phyloP scores from a whole-genome alignment of 179 eudicot species.

The Beta lomatogona region DNA sequence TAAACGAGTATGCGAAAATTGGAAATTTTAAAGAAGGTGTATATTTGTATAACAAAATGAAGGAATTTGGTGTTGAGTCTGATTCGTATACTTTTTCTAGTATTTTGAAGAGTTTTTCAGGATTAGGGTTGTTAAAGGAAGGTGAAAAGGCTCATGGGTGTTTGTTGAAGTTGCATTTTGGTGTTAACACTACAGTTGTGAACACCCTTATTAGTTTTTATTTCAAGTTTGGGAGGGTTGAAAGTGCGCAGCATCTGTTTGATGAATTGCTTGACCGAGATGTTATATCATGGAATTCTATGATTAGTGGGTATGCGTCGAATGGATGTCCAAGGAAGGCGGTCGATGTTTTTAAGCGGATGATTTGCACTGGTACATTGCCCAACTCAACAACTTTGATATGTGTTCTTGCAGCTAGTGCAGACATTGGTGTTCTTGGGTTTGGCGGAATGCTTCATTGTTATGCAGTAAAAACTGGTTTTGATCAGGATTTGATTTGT shows the following conservation, averaged over 20 bases:
- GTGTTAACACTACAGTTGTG: constrained; percentile 46
- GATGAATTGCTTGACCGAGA: constrained; percentile 40
- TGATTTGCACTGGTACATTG: constrained; percentile 42
- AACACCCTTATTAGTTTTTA: constrained; percentile 65
- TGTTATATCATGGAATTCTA: constrained; percentile 3
- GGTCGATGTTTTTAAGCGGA: constrained; percentile 47
- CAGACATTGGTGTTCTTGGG: constrained; percentile 41
- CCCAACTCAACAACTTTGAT: constrained; percentile 62
- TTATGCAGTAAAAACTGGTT: constrained; percentile 54
- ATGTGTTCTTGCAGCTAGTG: constrained; percentile 58
- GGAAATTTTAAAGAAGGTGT: constrained; percentile 40
- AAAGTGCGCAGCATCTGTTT: constrained; percentile 41
- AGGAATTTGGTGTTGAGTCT: constrained; percentile 29
- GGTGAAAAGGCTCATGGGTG: constrained; percentile 53
- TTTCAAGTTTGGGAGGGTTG: constrained; percentile 52
- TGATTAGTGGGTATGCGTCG: constrained; percentile 62
- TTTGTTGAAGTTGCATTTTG: constrained; percentile 47
- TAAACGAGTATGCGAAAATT: constrained; percentile 36
- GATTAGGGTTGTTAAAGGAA: constrained; percentile 36
- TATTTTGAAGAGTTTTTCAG: constrained; percentile 58
- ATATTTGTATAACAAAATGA: constrained; percentile 31
- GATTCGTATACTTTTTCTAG: constrained; percentile 47
- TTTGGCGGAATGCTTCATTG: constrained; percentile 62
- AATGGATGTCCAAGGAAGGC: constrained; percentile 58
- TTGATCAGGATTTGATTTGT: constrained; percentile 47